A percentile compares a stretch with the other conserved stretches of the same genome.
phyloP scores from a whole-genome alignment of 805 yeast species.

The Metschnikowia picachoensis region DNA sequence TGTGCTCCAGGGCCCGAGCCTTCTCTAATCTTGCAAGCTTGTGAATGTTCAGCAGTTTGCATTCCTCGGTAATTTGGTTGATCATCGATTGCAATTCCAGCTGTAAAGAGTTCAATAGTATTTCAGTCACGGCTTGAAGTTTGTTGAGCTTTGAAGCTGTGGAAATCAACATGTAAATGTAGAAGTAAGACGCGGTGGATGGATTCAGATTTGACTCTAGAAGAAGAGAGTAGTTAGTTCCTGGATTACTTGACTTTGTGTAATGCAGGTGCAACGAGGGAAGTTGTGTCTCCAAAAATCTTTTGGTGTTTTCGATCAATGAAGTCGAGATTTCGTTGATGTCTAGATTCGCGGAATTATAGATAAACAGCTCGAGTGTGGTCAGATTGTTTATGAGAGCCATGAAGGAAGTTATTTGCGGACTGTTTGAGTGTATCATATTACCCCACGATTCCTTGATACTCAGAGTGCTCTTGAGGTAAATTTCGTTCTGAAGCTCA shows the following conservation, averaged over 20 bases:
- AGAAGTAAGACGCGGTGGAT: slow-evolving; percentile 45
- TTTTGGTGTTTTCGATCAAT: slow-evolving; percentile 28
- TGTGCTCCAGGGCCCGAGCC: slow-evolving; percentile 27
- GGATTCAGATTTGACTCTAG: slow-evolving; percentile 28
- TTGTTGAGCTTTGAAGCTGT: slow-evolving; percentile 60
- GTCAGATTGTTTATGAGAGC: slow-evolving; percentile 31
- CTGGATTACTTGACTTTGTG: slow-evolving; percentile 14
- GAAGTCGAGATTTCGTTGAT: slow-evolving; percentile 45
- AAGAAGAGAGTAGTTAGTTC: slow-evolving; percentile 28
- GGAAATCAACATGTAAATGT: slow-evolving; percentile 49
- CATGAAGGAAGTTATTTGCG: slow-evolving; percentile 34
- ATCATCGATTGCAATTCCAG: slow-evolving; percentile 63
- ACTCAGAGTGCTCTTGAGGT: slow-evolving; percentile 38
- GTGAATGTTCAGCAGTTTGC: slow-evolving; percentile 50
- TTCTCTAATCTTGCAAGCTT: slow-evolving; percentile 28
- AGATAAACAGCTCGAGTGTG: slow-evolving; percentile 51
- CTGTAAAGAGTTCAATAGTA: slow-evolving; percentile 50
- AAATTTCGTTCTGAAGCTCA: slow-evolving; percentile 68
- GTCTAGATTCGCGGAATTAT: slow-evolving; percentile 56
- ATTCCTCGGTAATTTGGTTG: slow-evolving; percentile 60
- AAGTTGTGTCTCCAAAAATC: slow-evolving; percentile 27
- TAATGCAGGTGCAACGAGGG: slow-evolving; percentile 27
- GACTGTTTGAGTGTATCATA: slow-evolving; percentile 26
- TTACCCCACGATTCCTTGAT: slow-evolving; percentile 13
- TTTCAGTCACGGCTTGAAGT: slow-evolving; percentile 53